Percentiles rank a stretch among this genome's conserved stretches.
Conservation (phyloP, 192 early-diverging fungal species). For the Podila clonocystis region DNA sequence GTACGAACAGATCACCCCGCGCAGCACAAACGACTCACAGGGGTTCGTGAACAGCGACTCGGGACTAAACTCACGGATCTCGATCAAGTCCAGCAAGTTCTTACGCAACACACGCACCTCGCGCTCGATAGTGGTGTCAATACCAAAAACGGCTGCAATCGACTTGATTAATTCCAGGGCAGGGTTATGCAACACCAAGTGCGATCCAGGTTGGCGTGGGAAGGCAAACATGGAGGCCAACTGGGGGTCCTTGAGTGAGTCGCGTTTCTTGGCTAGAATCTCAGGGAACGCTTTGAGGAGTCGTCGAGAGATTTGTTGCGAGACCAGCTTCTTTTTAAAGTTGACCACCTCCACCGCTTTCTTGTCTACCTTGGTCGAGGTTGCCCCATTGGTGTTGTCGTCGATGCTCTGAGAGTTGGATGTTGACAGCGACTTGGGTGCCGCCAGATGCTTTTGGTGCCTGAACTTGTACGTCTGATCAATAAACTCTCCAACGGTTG, state of each 20-base stretch:
- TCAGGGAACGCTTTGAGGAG: constrained; percentile 71
- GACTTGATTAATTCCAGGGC: constrained; percentile 89
- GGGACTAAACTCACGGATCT: constrained; percentile 82
- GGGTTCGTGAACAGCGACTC: constrained; percentile 86
- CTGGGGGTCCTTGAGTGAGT: constrained; percentile 53
- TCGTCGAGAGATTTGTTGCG: constrained; percentile 68
- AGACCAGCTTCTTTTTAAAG: constrained; percentile 62
- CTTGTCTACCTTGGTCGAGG: constrained; percentile 17
- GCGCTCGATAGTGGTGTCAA: constrained; percentile 77
- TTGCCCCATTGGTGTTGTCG: neutral
- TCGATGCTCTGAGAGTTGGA: constrained; percentile 9
- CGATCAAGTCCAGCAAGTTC: constrained; percentile 77
- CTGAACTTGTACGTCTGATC: constrained; percentile 66
- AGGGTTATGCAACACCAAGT: constrained; percentile 71
- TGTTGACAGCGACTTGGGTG: neutral
- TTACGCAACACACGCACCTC: constrained; percentile 86
- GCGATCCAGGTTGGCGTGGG: constrained; percentile 79
- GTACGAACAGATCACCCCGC: constrained; percentile 87
- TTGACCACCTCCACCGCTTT: constrained; percentile 41
- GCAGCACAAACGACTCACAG: constrained; percentile 79
- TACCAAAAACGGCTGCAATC: constrained; percentile 76
- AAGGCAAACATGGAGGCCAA: constrained; percentile 62
- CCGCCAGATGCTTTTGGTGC: constrained; percentile 35
- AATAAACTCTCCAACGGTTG: constrained; percentile 77
- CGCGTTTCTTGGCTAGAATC: constrained; percentile 56